Evolutionary conservation across 306 rosid genomes (phyloP), one percentile per base, ranked within the genome.

Genomic region (Nissolia schottii): DNA sequence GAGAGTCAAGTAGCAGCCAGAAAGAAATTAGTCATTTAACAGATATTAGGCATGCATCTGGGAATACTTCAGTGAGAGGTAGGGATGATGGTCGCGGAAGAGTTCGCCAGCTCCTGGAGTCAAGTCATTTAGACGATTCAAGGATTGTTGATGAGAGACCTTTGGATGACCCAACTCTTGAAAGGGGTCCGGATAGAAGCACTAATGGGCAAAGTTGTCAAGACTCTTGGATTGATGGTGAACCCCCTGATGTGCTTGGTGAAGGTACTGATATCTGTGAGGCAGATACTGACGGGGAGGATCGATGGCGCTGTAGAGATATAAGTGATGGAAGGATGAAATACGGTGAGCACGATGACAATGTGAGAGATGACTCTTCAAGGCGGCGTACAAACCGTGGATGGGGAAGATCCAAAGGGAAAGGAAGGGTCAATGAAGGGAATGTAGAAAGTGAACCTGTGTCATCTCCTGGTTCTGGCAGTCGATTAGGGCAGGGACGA

Each of bases 41-140:
- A 8, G 96, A 91, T 57, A 75, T 62, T 65, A 95, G 82, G 81
- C 91, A 82, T 82, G 78, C 90, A 25, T 82, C 85, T 31, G 65
- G 82, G 28, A 77, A 77, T 74, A 74, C 78, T 61, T 75, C 80
- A 46, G 48, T 59, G 16, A 89, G 87, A 81, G 77, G 87, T 56
- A 95, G 93, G 79, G 97, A 95, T 7, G 99, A 95, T 71, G 77
- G 85, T 23, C 90, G 97, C 45, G 81, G 82, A 24, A 88, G 94
- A 76, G 84, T 80, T 58, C 89, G 97, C 63, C 96, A 84, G 79
- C 90, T 83, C 79, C 70, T 77, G 24, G 99, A 95, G 77, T 65
- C 91, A 41, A 71, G 79, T 77, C 92, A 83, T 78, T 77, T 91
- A 74, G 97, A 91, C 71, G 96, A 87, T 76, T 67, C 84, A 12